phyloP scores from a whole-genome alignment of 2,329 filamentous ascomycete species.

The Nothophoma quercina region DNA sequence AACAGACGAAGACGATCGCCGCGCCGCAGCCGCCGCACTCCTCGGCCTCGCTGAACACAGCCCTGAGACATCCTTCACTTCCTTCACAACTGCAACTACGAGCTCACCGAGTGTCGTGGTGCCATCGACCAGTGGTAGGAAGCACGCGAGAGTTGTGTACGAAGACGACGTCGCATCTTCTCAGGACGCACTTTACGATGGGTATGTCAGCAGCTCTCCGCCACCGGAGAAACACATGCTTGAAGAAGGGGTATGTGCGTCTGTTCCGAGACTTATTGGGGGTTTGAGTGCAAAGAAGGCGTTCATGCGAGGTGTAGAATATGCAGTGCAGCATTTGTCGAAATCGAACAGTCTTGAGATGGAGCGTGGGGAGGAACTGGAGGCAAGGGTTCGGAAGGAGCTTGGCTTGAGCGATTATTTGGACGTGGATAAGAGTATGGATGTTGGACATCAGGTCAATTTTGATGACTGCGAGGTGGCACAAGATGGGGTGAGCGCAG shows the following conservation, averaged over 20 bases:
- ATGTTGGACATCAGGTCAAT: too few relatives aligned
- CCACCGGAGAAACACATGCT: neutral
- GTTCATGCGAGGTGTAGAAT: neutral
- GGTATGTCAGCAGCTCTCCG: neutral
- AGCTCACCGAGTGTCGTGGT: neutral
- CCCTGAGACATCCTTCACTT: neutral
- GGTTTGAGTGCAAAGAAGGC: neutral
- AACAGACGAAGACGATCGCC: neutral
- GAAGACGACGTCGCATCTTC: neutral
- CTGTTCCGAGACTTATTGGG: neutral
- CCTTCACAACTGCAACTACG: neutral
- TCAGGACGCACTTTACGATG: neutral
- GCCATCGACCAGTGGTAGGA: neutral
- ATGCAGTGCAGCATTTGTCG: neutral
- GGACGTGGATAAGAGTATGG: too few relatives aligned
- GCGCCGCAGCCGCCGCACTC: conserved; percentile 2
- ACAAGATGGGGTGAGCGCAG: too few relatives aligned
- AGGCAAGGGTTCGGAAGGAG: neutral
- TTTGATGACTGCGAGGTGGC: too few relatives aligned
- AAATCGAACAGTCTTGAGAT: too few relatives aligned
- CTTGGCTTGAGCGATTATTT: neutral
- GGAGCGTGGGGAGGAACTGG: neutral
- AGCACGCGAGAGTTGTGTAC: neutral
- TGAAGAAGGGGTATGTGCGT: neutral
- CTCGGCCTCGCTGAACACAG: neutral